These are phyloP conservation scores for Paecilomyces niveus DNA, from an alignment of 2,329 filamentous ascomycete genomes.

Conservation along the genomic window DNA sequence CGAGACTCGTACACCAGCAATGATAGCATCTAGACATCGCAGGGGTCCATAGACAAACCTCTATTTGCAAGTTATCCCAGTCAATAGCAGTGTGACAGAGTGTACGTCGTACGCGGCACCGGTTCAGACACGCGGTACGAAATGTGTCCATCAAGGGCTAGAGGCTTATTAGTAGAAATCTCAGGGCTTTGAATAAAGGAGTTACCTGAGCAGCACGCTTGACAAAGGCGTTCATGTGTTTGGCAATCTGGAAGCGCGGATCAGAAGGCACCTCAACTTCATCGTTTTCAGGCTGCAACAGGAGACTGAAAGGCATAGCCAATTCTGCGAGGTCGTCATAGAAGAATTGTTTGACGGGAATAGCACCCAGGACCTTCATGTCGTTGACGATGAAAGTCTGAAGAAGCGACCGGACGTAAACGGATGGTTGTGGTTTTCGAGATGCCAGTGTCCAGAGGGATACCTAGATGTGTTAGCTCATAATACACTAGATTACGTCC, in stretches of 20 bases:
- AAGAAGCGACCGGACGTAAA: slow-evolving; percentile 75
- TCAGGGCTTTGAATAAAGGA: background rate
- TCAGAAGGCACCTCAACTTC: slow-evolving; percentile 68
- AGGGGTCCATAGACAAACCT: slow-evolving; percentile 42
- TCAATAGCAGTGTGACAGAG: slow-evolving; percentile 75
- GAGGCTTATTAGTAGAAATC: slow-evolving; percentile 12
- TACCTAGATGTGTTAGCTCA: slow-evolving; percentile 42
- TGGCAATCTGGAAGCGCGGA: slow-evolving; percentile 64
- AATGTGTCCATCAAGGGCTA: slow-evolving; percentile 77
- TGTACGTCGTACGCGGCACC: slow-evolving; percentile 82
- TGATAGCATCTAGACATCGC: background rate
- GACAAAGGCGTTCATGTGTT: slow-evolving; percentile 64
- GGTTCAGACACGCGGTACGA: slow-evolving; percentile 79
- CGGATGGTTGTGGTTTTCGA: slow-evolving; percentile 71
- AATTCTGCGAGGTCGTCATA: slow-evolving; percentile 74
- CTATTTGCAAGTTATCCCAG: slow-evolving; percentile 76
- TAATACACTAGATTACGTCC: background rate
- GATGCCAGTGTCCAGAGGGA: slow-evolving; percentile 70
- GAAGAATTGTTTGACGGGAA: slow-evolving; percentile 66
- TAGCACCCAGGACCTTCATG: slow-evolving; percentile 60
- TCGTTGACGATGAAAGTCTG: slow-evolving; percentile 69
- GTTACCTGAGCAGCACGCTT: slow-evolving; percentile 44
- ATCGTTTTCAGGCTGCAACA: slow-evolving; percentile 69
- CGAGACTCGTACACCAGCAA: background rate
- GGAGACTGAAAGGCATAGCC: slow-evolving; percentile 62